Evolutionary conservation across 169 alveolate genomes (phyloP).

Genomic region (Plasmodium coatneyi): DNA sequence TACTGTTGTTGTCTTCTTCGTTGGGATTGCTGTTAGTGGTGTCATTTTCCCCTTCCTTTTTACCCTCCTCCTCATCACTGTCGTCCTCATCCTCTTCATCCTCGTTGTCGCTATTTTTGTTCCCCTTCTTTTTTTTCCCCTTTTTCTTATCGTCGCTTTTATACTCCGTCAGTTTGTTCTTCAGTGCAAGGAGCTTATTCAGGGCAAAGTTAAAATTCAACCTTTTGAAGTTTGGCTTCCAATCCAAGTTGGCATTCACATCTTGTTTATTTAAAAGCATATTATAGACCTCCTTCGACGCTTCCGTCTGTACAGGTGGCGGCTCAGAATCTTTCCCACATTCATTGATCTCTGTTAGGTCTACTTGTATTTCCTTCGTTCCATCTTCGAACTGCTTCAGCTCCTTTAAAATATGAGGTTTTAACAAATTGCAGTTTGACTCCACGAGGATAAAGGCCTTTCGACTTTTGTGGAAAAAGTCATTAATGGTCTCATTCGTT

Average conservation of each 20-base stretch:
- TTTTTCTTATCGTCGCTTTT: not conserved
- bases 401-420: slow-evolving; percentile 21
- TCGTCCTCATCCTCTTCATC: not conserved
- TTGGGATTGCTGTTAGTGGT: not conserved
- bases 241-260: not conserved
- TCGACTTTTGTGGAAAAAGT: slow-evolving; percentile 38
- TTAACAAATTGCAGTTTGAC: slow-evolving; percentile 33
- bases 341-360: slow-evolving; percentile 21
- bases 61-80: not conserved
- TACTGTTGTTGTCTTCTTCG: not conserved
- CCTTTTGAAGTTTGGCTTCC: slow-evolving; percentile 18
- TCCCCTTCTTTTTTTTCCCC: not conserved
- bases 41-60: not conserved
- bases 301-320: slow-evolving; percentile 6
- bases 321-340: not conserved
- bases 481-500: slow-evolving; percentile 34
- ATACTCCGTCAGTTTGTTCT: not conserved
- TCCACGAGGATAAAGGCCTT: slow-evolving; percentile 38
- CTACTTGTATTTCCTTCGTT: slow-evolving; percentile 11
- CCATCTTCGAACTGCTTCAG: slow-evolving; percentile 57
- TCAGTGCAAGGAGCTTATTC: not conserved
- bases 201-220: not conserved
- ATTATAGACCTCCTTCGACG: slow-evolving; percentile 14
- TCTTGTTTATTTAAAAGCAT: not conserved
- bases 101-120: not conserved